Base-by-base conservation (phyloP, 2,329 filamentous ascomycete genomes). In the Periconia digitata region DNA sequence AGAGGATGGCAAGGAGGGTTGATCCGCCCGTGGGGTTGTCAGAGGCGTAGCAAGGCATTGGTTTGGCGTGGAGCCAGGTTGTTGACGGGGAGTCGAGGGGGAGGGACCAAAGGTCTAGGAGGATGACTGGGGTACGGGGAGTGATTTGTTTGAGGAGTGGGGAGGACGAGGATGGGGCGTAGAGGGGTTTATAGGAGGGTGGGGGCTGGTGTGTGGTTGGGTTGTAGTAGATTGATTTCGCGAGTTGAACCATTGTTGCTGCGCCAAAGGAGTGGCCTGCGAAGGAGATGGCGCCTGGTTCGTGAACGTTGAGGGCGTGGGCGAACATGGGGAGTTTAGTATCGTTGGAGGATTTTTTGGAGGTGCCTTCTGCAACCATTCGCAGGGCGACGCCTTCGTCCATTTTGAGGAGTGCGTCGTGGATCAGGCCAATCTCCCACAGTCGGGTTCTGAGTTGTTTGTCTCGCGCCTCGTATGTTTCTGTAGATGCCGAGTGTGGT, bases 211-310 rank as follows among this genome's bases (percentile, higher is more conserved):
- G 66, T 1, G 83, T 66, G 13, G 76, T 74, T 0, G 79, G 71
- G 12, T 80, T 78, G 71, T 91, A 90, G 74, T 85, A 92, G 10
- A 86, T 83, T 43, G 83, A 87, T 74, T 95, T 95, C 42, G 92
- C 74, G 46, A 95, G 81, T 64, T 95, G 90, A 2, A 87, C 79
- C 17, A 83, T 77, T 0, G 87, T 90, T 1, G 88, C 81, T 1
- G 85, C 86, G 18, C 90, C 90, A 56, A 95, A 95, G 16, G 86
- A 90, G 69, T 95, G 90, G 3, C 90, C 90, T 0, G 82, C 83
- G 65, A 89, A 92, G 36, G 85, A 81, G 39, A 95, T 84, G 44
- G 80, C 82, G 1, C 90, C 90, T 0, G 89, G 88, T 8, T 81
- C 77, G 49, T 85, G 82, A 3, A 95, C 79, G 53, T 89, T 80